Conservation (phyloP, 2,329 filamentous ascomycete genomes). For the Scytalidium sp. region DNA sequence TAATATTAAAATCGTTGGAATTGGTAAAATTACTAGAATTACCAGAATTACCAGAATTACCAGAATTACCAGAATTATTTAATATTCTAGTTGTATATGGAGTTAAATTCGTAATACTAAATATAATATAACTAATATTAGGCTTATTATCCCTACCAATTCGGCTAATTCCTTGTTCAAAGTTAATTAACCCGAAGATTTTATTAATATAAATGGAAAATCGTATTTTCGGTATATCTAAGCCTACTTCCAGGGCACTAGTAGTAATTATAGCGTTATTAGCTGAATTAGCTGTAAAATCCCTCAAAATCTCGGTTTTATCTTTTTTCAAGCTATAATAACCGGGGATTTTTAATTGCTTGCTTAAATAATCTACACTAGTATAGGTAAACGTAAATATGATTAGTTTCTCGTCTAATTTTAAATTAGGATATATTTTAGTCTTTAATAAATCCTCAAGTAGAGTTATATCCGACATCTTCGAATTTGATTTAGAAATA, state of each 20-base stretch:
- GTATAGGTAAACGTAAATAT: not conserved
- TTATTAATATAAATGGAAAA: not conserved
- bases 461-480: not conserved
- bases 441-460: not conserved
- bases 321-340: not conserved
- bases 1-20: too few relatives aligned
- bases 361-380: not conserved
- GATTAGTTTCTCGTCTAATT: not conserved
- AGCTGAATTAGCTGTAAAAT: not conserved
- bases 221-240: not conserved
- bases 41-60: too few relatives aligned
- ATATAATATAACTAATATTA: not conserved
- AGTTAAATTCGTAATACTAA: not conserved
- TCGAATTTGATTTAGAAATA: not conserved
- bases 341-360: not conserved
- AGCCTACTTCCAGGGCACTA: not conserved
- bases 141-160: not conserved
- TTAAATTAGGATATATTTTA: not conserved
- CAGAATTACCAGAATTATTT: not conserved
- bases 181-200: not conserved
- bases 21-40: too few relatives aligned
- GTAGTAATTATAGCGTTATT: not conserved
- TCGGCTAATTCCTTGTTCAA: not conserved
- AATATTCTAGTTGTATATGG: not conserved
- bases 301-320: not conserved